These are phyloP conservation scores for Hyphopichia wangnamkhiaoensis DNA, from an alignment of 1,139 yeast genomes.

Conservation along the genomic window DNA sequence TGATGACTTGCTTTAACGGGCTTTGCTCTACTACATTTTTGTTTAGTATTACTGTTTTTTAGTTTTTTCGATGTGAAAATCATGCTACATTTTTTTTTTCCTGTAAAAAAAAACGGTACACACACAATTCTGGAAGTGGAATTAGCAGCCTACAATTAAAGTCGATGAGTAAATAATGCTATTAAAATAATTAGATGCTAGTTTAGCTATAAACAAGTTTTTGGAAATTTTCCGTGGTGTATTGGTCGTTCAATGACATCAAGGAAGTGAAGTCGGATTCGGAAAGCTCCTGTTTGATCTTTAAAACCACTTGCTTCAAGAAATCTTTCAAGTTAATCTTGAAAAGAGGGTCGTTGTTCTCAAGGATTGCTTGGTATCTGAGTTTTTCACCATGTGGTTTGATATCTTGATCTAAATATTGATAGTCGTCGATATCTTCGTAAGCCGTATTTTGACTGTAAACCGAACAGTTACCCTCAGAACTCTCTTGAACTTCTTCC, in stretches of 20 bases:
- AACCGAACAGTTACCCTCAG: constrained; percentile 60
- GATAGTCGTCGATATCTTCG: constrained; percentile 52
- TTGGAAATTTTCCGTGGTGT: constrained; percentile 34
- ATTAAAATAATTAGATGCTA: neutral
- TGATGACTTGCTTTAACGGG: too few species aligned
- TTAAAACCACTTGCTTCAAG: constrained; percentile 21
- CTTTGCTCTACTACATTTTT: too few species aligned
- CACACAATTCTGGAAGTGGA: too few species aligned
- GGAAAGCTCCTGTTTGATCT: constrained; percentile 20
- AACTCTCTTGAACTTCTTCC: constrained; percentile 72
- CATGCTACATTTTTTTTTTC: too few species aligned
- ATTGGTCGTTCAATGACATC: constrained; percentile 30
- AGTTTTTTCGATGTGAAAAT: too few species aligned
- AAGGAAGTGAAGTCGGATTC: constrained; percentile 28
- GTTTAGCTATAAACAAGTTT: neutral
- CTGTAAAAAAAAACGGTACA: too few species aligned
- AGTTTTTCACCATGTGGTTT: constrained; percentile 59
- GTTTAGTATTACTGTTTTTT: too few species aligned
- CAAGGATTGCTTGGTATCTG: constrained; percentile 50
- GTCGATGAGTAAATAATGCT: too few species aligned
- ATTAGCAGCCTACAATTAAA: too few species aligned
- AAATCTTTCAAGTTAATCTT: constrained; percentile 41
- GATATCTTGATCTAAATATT: constrained; percentile 47
- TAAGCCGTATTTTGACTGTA: constrained; percentile 60
- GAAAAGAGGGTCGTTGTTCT: constrained; percentile 59